Percentiles rank a stretch among this genome's conserved stretches.
Conservation (phyloP, 108 stramenopile genomes). For the Nannochloropsis salina region DNA sequence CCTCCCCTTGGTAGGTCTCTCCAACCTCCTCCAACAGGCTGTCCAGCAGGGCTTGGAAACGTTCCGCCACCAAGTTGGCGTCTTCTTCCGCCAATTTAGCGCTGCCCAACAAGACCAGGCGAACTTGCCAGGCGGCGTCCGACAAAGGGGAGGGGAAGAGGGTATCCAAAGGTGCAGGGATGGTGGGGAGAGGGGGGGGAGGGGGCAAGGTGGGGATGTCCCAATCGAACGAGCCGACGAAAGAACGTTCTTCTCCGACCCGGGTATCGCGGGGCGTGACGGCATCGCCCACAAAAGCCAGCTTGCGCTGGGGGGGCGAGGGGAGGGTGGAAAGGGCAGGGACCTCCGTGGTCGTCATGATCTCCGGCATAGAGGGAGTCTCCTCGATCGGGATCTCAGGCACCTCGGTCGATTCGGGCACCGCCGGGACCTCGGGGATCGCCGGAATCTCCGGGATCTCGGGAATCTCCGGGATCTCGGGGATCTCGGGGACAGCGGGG, state of each 20-base stretch:
- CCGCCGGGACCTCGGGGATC: too few relatives aligned
- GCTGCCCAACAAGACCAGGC: background rate
- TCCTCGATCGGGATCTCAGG: too few relatives aligned
- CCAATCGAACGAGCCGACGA: background rate
- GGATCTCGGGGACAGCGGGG: too few relatives aligned
- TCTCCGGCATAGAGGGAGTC: too few relatives aligned
- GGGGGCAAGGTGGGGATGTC: background rate
- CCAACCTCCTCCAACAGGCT: background rate
- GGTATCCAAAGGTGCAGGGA: background rate
- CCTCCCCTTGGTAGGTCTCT: too few relatives aligned
- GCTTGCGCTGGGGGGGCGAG: background rate
- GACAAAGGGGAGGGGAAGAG: slow-evolving; percentile 15
- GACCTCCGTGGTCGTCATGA: too few relatives aligned
- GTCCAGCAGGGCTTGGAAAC: background rate
- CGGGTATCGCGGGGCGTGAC: too few relatives aligned
- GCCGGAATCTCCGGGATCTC: too few relatives aligned
- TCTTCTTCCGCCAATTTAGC: background rate
- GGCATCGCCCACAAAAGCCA: too few relatives aligned
- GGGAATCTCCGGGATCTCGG: too few relatives aligned
- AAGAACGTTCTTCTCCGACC: background rate
- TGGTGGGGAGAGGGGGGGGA: background rate
- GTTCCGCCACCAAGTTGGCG: background rate
- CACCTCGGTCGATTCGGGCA: too few relatives aligned
- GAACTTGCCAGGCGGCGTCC: background rate
- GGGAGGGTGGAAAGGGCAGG: background rate